Evolutionary conservation across 225 moss, liverwort and hornwort genomes (phyloP), one percentile per base, ranked within the genome.

Genomic region (Polytrichum commune): DNA sequence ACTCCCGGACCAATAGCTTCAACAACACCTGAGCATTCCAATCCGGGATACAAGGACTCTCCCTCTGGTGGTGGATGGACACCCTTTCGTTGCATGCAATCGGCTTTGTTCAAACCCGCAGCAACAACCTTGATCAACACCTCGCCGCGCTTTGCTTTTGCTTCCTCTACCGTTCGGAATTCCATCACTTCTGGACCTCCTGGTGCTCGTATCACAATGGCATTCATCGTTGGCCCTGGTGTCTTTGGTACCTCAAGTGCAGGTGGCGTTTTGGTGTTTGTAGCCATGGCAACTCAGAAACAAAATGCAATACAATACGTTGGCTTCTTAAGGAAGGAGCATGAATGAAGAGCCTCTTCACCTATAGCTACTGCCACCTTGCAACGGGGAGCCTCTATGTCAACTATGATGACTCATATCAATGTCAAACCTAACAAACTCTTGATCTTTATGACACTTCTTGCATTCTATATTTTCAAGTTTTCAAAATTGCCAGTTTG

Each of bases 141-240:
- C 77, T 93, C 92, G 20, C 84, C 84, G 4, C 80, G 73, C 26
- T 77, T 79, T 1, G 77, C 68, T 69, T 72, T 73, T 19, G 86
- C 80, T 65, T 88, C 90, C 19, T 76, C 76, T 24, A 90, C 81
- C 28, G 90, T 84, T 69, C 73, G 81, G 32, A 93, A 65, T 84
- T 93, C 80, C 80, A 93, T 68, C 16, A 93, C 92, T 20, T 92
- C 88, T 0, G 92, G 92, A 0, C 90, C 92, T 53, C 92, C 92
- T 5, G 83, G 67, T 62, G 79, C 82, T 19, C 84, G 74, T 28
- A 90, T 93, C 9, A 90, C 72, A 1, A 93, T 74, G 1, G 81
- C 92, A 83, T 86, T 93, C 92, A 93, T 93, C 68, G 70, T 68
- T 2, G 76, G 84, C 1, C 55, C 18, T 3, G 75, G 77, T 6